Evolutionary conservation across 129 eudicot species (phyloP), one percentile per base, ranked within the genome.

Genomic region (Sambucus nigra): DNA sequence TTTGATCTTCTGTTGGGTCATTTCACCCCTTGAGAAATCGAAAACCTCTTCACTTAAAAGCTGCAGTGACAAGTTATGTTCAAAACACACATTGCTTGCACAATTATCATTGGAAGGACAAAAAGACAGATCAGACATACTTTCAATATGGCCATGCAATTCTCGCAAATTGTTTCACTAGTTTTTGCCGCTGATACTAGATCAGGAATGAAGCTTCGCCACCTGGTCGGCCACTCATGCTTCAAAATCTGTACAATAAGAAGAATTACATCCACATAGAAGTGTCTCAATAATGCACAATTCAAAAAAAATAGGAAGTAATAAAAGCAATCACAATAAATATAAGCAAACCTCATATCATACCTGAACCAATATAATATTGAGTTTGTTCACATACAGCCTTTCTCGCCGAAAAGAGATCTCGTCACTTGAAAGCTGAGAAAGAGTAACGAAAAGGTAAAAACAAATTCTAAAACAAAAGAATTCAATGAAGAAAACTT

Each of bases 11-110:
- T 82, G 95, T 41, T 86, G 99, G 12, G 99, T 91, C 99, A 91
- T 91, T 80, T 91, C 99, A 59, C 99, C 99, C 80, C 99, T 91
- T 27, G 99, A 91, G 74, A 91, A 91, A 72, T 91, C 99, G 38
- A 91, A 91, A 53, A 91, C 99, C 76, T 91, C 99, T 51, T 91
- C 99, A 67, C 99, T 91, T 58, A 91, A 28, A 54, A 91, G 95
- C 99, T 91, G 79, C 21, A 67, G 31, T 15, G 53, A 49, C 5
- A 21, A 4, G 11, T 15, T 20, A 38, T 25, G 31, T 51, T 53
- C 52, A 66, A n/a, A 54, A 29, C 1, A 39, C 32, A 27, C 17
- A 20, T 35, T 32, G 50, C 57, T 64, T 33, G 44, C 16, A 24
- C 26, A 25, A 19, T 25, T 31, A 47, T 51, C 16, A 59, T 35